Conservation (phyloP, 139 green algal species). For the Ettlia oleoabundans region DNA sequence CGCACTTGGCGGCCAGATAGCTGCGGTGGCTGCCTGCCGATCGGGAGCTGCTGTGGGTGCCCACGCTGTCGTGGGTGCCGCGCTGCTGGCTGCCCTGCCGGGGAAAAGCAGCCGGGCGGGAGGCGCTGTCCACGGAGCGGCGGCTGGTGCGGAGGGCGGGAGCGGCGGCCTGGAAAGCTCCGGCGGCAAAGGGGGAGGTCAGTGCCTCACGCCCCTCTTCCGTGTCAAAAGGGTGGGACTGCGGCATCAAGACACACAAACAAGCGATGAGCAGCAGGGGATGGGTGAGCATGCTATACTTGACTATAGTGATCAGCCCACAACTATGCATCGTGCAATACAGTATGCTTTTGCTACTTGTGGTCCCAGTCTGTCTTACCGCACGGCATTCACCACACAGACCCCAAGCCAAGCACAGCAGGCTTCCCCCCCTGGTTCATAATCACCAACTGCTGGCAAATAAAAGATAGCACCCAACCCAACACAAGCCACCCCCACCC, state of each 20-base stretch:
- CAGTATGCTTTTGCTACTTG: no score
- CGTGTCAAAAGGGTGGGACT: conserved; percentile 35
- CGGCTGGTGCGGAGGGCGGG: not conserved
- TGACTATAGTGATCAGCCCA: not conserved
- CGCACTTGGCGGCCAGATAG: conserved; percentile 17
- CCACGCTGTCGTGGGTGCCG: conserved; percentile 7
- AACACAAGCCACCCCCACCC: not conserved
- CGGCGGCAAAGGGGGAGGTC: conserved; percentile 39
- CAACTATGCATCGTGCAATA: no score
- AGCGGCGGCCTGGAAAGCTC: not conserved
- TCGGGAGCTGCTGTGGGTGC: not conserved
- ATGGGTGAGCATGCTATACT: not conserved
- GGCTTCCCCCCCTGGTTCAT: no score
- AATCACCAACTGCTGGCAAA: not conserved
- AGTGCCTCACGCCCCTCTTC: conserved; percentile 26
- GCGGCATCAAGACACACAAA: no score
- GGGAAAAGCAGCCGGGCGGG: not conserved
- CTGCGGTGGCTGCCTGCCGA: conserved; percentile 3
- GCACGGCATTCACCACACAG: no score
- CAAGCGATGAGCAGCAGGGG: not conserved
- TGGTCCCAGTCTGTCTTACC: no score
- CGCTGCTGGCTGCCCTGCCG: not conserved
- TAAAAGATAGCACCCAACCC: not conserved
- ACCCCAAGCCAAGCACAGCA: no score
- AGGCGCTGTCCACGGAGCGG: not conserved